Percentiles rank a stretch among this genome's conserved stretches.
phyloP scores from a whole-genome alignment of 441 rosid species.

The Pelargonium fulgidum region DNA sequence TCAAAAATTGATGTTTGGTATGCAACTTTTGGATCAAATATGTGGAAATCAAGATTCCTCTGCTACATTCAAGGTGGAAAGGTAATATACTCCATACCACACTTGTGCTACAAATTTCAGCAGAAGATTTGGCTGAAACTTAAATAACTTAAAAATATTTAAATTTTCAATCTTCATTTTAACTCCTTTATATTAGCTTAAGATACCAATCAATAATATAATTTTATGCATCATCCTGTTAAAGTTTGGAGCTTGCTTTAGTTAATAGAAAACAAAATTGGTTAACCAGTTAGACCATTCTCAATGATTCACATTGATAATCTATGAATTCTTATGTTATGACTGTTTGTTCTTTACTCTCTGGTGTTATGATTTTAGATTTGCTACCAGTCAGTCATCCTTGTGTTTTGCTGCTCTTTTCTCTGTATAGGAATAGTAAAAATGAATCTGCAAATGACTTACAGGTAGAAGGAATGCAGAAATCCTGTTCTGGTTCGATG shows the following conservation, averaged over 20 bases:
- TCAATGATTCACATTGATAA: not conserved
- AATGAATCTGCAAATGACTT: slow-evolving; percentile 3
- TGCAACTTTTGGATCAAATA: slow-evolving; percentile 81
- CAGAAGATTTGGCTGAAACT: not conserved
- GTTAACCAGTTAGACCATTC: not conserved
- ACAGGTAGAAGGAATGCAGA: slow-evolving; percentile 79
- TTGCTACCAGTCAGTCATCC: not conserved
- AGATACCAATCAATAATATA: not conserved
- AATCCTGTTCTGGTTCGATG: slow-evolving; percentile 57
- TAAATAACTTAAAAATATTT: not conserved
- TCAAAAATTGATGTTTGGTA: slow-evolving; percentile 74
- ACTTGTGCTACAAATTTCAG: not conserved
- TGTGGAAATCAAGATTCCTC: slow-evolving; percentile 76
- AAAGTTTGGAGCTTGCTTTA: not conserved
- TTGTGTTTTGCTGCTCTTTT: not conserved
- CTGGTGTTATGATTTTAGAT: not conserved
- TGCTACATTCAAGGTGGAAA: slow-evolving; percentile 88
- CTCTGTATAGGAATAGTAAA: not conserved
- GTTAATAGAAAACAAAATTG: not conserved
- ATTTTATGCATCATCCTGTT: not conserved
- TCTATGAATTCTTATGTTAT: not conserved
- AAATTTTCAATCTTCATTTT: not conserved
- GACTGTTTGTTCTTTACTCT: not conserved
- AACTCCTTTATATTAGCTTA: slow-evolving; percentile 5
- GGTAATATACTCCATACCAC: slow-evolving; percentile 34